Evolutionary conservation across 371 early-diverging fungal species (phyloP).

Genomic region (Dinochytrium kinnereticum): DNA sequence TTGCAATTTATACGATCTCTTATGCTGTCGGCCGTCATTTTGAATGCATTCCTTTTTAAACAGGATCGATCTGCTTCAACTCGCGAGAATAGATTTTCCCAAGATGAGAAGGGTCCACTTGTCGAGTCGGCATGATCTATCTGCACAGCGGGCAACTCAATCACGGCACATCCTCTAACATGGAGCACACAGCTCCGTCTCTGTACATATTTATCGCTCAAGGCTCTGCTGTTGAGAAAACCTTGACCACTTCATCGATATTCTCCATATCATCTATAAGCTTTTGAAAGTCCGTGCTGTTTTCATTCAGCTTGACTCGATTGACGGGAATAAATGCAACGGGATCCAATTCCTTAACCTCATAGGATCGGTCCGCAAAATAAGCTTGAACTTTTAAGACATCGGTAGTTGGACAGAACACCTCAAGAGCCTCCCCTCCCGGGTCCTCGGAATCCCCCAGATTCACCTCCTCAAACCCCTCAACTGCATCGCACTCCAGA

Average conservation of each 20-base stretch:
- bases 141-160: too few relatives aligned
- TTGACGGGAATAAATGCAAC: constrained; percentile 29
- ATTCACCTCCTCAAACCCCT: constrained; percentile 35
- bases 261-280: constrained; percentile 37
- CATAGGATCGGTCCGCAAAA: constrained; percentile 31
- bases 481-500: constrained; percentile 37
- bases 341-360: constrained; percentile 38
- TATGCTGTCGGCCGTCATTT: neutral
- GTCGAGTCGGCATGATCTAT: too few relatives aligned
- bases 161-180: too few relatives aligned
- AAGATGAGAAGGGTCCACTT: neutral
- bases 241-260: constrained; percentile 43
- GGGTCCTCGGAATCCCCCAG: neutral
- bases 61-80: too few relatives aligned
- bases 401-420: constrained; percentile 29
- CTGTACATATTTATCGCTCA: neutral
- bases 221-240: constrained; percentile 24
- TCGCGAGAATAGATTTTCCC: neutral
- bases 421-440: constrained; percentile 25
- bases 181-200: too few relatives aligned
- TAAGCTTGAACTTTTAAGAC: constrained; percentile 24
- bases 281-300: constrained; percentile 25
- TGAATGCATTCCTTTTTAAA: neutral
- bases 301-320: constrained; percentile 27
- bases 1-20: neutral